phyloP scores from a whole-genome alignment of 2,329 filamentous ascomycete species.

The Pseudogymnoascus sp. region DNA sequence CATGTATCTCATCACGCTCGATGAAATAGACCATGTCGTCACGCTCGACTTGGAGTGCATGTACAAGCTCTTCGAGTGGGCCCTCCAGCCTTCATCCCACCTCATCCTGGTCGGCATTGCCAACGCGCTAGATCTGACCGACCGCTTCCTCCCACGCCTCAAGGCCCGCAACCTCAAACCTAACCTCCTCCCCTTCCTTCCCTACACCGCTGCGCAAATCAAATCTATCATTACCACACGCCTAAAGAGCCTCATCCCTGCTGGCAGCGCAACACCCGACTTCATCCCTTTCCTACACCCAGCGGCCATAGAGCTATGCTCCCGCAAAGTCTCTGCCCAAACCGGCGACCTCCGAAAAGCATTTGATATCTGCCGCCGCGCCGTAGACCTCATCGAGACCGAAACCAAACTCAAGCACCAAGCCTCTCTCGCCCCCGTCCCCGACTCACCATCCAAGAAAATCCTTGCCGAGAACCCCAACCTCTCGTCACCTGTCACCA shows the following conservation, averaged over 20 bases:
- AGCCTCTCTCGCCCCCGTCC: slow-evolving; percentile 48
- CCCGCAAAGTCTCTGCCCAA: slow-evolving; percentile 89
- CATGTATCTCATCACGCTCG: slow-evolving; percentile 77
- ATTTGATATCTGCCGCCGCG: slow-evolving; percentile 86
- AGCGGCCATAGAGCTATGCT: slow-evolving; percentile 85
- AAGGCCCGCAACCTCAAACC: slow-evolving; percentile 91
- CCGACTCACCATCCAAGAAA: slow-evolving; percentile 62
- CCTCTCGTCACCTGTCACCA: slow-evolving; percentile 46
- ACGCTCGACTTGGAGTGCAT: slow-evolving; percentile 82
- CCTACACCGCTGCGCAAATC: slow-evolving; percentile 83
- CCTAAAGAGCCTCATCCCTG: slow-evolving; percentile 65
- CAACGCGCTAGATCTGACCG: slow-evolving; percentile 91
- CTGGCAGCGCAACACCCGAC: slow-evolving; percentile 43
- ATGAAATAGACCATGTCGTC: slow-evolving; percentile 92
- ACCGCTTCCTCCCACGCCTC: slow-evolving; percentile 85
- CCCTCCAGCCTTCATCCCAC: slow-evolving; percentile 69
- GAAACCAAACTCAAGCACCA: slow-evolving; percentile 73
- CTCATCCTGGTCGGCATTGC: slow-evolving; percentile 87
- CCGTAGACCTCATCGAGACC: slow-evolving; percentile 80
- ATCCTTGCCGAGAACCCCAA: slow-evolving; percentile 79
- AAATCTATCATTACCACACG: slow-evolving; percentile 79
- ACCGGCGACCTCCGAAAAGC: slow-evolving; percentile 92
- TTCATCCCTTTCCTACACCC: slow-evolving; percentile 87
- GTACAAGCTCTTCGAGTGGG: slow-evolving; percentile 96
- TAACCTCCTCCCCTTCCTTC: slow-evolving; percentile 81